These are phyloP conservation scores for Suillus paluster DNA, from an alignment of 768 basidiomycete genomes.

Conservation along the genomic window DNA sequence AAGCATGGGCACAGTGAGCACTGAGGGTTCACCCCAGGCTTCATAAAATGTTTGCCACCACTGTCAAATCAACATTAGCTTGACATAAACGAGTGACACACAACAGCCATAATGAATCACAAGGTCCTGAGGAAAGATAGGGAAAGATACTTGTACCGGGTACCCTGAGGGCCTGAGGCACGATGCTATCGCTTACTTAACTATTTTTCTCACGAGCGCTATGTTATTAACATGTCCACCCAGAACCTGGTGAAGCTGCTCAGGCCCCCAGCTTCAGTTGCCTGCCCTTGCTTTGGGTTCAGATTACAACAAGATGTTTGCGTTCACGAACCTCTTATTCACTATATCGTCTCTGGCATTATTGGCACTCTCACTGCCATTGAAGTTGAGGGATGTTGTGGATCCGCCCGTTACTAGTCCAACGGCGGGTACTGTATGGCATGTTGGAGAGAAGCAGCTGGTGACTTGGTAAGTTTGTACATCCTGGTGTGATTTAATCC, in stretches of 20 bases:
- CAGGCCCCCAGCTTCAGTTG: not conserved
- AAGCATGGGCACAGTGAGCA: not conserved
- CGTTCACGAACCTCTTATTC: conserved; percentile 29
- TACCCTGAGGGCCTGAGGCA: not conserved
- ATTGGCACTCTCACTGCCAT: conserved; percentile 35
- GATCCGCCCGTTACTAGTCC: conserved; percentile 53
- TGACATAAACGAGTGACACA: not conserved
- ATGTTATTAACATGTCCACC: not conserved
- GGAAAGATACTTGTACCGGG: too few species aligned
- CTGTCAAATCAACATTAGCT: not conserved
- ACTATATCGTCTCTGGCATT: conserved; percentile 24
- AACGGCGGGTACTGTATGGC: conserved; percentile 46
- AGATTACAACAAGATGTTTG: not conserved
- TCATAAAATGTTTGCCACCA: not conserved
- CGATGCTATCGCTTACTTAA: not conserved
- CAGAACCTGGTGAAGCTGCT: not conserved
- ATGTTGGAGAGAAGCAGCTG: conserved; percentile 45
- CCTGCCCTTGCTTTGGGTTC: not conserved
- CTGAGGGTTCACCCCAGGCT: not conserved
- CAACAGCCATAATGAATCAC: too few species aligned
- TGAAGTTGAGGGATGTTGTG: conserved; percentile 48
- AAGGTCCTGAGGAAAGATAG: too few species aligned
- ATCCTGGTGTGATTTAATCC: conserved; percentile 34
- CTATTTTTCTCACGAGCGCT: not conserved
- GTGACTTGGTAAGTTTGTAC: conserved; percentile 53